Evolutionary conservation across 352 stramenopile species (phyloP).

Genomic region (Pythium inflatum): DNA sequence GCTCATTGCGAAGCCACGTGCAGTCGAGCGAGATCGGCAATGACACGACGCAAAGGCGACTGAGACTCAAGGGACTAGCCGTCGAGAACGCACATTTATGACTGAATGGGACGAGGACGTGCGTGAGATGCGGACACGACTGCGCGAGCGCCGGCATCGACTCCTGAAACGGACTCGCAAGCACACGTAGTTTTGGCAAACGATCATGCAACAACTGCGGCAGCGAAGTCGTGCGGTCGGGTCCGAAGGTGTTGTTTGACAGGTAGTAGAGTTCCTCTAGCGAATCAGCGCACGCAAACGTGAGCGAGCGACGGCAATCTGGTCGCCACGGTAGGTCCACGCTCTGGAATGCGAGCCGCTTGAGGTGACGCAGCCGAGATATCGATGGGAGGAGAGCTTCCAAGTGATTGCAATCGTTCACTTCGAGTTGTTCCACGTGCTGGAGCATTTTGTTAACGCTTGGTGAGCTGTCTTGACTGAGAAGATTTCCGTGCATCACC

Average conservation of each 20-base stretch:
- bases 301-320: no score
- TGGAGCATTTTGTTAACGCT: no score
- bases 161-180: conserved; percentile 7
- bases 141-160: neutral
- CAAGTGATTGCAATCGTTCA: neutral
- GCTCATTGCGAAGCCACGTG: neutral
- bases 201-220: neutral
- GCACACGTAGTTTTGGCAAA: conserved; percentile 2
- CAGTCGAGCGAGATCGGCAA: neutral
- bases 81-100: neutral
- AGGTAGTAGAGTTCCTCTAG: neutral
- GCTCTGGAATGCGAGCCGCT: neutral
- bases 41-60: neutral
- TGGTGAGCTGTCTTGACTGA: no score
- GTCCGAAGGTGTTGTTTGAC: no score
- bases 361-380: neutral
- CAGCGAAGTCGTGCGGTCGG: no score
- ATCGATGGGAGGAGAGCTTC: neutral
- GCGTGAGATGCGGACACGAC: neutral
- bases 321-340: neutral
- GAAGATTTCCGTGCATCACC: no score
- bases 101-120: conserved; percentile 6
- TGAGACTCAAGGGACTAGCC: neutral
- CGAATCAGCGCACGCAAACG: neutral
- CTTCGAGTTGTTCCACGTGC: no score